These are phyloP conservation scores for Rehmannia glutinosa DNA, from an alignment of 257 asterid genomes.

Conservation along the genomic window DNA sequence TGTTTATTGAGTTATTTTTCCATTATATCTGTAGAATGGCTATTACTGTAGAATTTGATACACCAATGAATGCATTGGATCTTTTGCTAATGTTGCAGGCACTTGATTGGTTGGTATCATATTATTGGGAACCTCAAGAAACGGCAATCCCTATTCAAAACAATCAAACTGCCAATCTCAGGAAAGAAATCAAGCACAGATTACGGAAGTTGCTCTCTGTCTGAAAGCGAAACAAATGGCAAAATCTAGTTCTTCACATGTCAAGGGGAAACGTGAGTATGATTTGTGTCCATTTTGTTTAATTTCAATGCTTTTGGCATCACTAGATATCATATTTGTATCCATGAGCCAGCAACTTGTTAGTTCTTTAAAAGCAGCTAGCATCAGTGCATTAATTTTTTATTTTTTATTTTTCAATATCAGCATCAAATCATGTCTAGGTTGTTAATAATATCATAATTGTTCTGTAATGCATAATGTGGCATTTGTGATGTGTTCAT, in stretches of 20 bases:
- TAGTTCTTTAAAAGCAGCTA: too few species aligned
- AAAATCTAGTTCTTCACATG: slow-evolving; percentile 33
- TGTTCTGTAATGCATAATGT: not conserved
- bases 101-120: slow-evolving; percentile 78
- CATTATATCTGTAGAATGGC: not conserved
- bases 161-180: slow-evolving; percentile 35
- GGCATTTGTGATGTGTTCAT: not conserved
- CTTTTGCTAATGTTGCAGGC: slow-evolving; percentile 48
- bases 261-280: slow-evolving; percentile 60
- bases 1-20: not conserved
- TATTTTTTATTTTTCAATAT: too few species aligned
- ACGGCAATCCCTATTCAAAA: slow-evolving; percentile 43
- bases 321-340: too few species aligned
- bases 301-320: slow-evolving; percentile 7
- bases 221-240: slow-evolving; percentile 40
- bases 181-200: slow-evolving; percentile 55
- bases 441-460: not conserved
- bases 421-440: not conserved
- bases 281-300: not conserved
- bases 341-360: too few species aligned
- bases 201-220: slow-evolving; percentile 53
- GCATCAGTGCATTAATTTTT: too few species aligned
- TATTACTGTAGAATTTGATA: not conserved
- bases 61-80: not conserved
- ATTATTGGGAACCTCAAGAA: slow-evolving; percentile 90